phyloP scores from a whole-genome alignment of 1,139 yeast species.

The Pichia inconspicua region DNA sequence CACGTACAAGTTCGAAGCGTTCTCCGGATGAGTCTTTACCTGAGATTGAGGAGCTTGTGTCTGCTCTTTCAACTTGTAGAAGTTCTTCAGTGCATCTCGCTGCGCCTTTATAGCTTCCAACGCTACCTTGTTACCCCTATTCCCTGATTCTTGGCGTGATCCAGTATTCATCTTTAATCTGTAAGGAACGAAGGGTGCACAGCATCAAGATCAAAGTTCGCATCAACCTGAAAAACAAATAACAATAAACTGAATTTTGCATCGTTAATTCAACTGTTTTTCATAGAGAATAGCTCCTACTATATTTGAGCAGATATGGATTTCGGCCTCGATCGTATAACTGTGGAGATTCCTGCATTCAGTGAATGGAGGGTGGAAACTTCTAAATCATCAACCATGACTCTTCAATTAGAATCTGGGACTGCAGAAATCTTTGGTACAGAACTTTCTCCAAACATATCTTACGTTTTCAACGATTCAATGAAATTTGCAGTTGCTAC shows the following conservation, averaged over 20 bases:
- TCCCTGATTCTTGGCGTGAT: not conserved
- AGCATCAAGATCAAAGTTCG: not conserved
- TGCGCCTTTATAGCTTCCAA: conserved; percentile 21
- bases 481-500: conserved; percentile 56
- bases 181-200: not conserved
- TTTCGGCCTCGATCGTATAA: conserved; percentile 15
- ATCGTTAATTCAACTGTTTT: too few relatives aligned
- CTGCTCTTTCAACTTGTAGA: conserved; percentile 32
- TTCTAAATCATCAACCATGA: conserved; percentile 47
- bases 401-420: conserved; percentile 55
- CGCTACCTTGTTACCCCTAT: not conserved
- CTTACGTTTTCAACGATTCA: conserved; percentile 50
- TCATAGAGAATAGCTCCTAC: too few relatives aligned
- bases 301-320: conserved; percentile 4
- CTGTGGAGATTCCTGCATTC: conserved; percentile 32
- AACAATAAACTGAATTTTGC: too few relatives aligned
- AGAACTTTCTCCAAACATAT: conserved; percentile 69
- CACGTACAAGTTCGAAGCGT: not conserved
- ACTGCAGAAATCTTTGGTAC: conserved; percentile 90
- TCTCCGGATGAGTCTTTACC: not conserved
- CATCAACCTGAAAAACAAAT: not conserved
- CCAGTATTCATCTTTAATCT: not conserved
- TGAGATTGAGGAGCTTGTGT: not conserved
- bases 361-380: conserved; percentile 88
- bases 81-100: conserved; percentile 37